Base-by-base conservation (phyloP, 2,329 filamentous ascomycete genomes). In the Endoconidiophora polonica region DNA sequence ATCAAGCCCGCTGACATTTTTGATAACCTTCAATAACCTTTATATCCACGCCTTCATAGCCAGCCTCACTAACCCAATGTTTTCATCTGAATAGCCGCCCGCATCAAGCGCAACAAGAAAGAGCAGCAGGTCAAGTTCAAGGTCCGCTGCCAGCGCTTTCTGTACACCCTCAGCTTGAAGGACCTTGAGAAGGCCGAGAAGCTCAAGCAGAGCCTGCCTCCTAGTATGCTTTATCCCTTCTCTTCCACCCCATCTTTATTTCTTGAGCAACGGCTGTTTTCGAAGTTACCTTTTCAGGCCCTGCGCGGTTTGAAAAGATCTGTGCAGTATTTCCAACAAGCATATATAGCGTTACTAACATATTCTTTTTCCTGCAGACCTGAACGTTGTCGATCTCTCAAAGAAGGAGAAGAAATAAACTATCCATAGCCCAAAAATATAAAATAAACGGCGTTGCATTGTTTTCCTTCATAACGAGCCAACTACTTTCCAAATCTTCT, bases 131-230 rank as follows among this genome's bases (percentile, higher is more conserved):
- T 91, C 82, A 98, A 98, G 84, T 96, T 98, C 87, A 98, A 98
- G 86, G 90, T 98, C 79, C 86, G 91, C 71, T 96, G 91, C 83
- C 77, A 86, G 69, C 80, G 81, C 66, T 81, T 91, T 77, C 77
- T 98, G 62, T 98, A 98, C 84, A 95, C 91, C 62, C 82, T 98
- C 63, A 85, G 94, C 68, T 82, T 98, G 65, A 95, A 94, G 81
- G 91, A 98, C 74, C 79, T 80, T 66, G 91, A 95, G 68, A 96
- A 96, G 86, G 93, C 90, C 71, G 91, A 96, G 77, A 98, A 98
- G 85, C 82, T 98, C 62, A 96, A 95, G 87, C 90, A 96, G 80
- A 87, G 81, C 69, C 78, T 98, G 58, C 93, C 91, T 65, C 93
- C 91, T 63, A 85, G 91, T 98, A 88, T 64, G 86, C 73, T 54